Base-by-base conservation (phyloP, 2,329 filamentous ascomycete genomes). In the Sclerotinia minor region DNA sequence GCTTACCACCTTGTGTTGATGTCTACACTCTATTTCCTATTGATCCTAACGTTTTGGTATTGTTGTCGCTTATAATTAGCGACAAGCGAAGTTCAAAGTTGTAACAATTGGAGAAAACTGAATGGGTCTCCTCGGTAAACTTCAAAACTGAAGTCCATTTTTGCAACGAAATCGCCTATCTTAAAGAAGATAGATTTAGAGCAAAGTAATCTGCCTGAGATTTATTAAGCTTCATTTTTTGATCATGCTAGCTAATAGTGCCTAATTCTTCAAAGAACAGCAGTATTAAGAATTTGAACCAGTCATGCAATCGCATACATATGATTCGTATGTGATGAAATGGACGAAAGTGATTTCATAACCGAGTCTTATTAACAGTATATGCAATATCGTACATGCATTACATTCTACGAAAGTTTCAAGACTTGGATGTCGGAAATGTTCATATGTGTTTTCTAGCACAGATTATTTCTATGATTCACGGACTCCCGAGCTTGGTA, bases 301-400 rank as follows among this genome's bases (percentile, higher is more conserved):
- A 4, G 7, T 53, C 7, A 7, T 19, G 50, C 19, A 5, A 21
- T 47, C n/a, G n/a, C n/a, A n/a, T 2, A 32, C 15, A 13, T n/a
- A 15, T n/a, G 17, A 19, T 45, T 21, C 1, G 7, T 1, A 17
- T 35, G 19, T 35, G 19, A n/a, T n/a, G 21, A 17, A 47, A 15
- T 11, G 4, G 2, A 0, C 5, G 5, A n/a, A n/a, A 1, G 3
- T 8, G 5, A 7, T 35, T 26, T 26, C 1, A 49, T 5, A 24
- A n/a, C 5, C 32, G 6, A 24, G 11, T 4, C 2, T 24, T 15
- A 2, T 35, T 49, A 3, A 17, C 44, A 5, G 1, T 17, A 35
- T 6, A 13, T 45, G 24, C 19, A 13, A 57, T 41, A 32, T 24
- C 32, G 38, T 57, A n/a, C 9, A 8, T 57, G 2, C 2, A 4